Evolutionary conservation across 805 yeast species (phyloP), one percentile per base, ranked within the genome.

Genomic region (Wickerhamiella vanderwaltii): DNA sequence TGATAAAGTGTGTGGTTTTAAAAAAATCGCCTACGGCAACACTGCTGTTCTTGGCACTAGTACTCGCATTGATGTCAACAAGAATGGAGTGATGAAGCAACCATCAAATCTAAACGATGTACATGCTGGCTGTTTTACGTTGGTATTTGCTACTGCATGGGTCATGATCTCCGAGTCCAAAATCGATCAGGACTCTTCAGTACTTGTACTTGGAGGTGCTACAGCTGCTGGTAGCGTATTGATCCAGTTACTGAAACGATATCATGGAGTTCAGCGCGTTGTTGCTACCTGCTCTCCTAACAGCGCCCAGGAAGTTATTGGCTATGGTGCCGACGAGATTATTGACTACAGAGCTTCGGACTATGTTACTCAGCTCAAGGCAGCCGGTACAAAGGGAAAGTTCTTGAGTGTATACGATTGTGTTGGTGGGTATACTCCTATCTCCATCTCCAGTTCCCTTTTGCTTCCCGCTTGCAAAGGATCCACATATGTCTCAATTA

Each of bases 181-280:
- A 15, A 58, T 71, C 17, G 61, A 61, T 25, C 61, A 62, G 11
- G 61, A 63, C 6, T 61, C 72, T 3, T 70, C 66, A 44, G 71
- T 78, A 3, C 63, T 81, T 36, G 67, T 83, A 16, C 62, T 80
- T 35, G 94, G 94, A 29, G 88, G 80, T 19, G 77, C 81, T 6
- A 75, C 93, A 1, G 61, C 77, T 11, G 86, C 79, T 12, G 86
- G 87, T 17, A 55, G 67, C 22, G 67, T 64, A 45, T 64, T 69
- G 3, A 62, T 73, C 26, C 82, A 77, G 56, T 56, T 80, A 30
- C 73, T 78, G 7, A 77, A 71, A 55, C 56, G 67, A 29, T 55
- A 60, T 35, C 64, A 64, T 43, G 59, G 65, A 2, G 72, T 74
- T 6, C 60, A 61, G 19, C 66, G 67, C 9, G 71, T 83, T 17